Base-by-base conservation (phyloP, 179 eudicot genomes). In the Gypsophila paniculata region DNA sequence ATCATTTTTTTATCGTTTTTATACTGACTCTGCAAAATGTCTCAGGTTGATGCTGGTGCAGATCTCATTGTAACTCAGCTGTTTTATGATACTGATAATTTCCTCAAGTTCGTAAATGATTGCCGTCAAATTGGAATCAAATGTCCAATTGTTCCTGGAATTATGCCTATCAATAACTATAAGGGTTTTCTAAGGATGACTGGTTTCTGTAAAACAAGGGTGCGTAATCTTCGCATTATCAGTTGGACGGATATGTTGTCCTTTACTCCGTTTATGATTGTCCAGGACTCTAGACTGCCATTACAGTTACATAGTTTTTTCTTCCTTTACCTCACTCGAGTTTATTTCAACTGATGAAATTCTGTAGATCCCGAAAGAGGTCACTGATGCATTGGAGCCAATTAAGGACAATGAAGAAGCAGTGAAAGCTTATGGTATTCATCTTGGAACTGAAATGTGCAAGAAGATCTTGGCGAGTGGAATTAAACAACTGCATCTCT, bases 401-500 rank as follows among this genome's bases (percentile, higher is more conserved):
- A 94, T 91, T 70, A 90, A 94, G 85, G 99, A 94, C 82, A 94
- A 94, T 74, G 99, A 94, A 64, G 97, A 91, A 80, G 97, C 99
- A 76, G 97, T 94, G 65, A 94, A 80, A 82, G 91, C 91, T 48
- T 94, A 89, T 68, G 99, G 99, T 46, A 76, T 94, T 84, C 97
- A 94, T 87, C 93, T 87, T 54, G 99, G 90, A 80, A 94, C 99
- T 68, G 99, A 94, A 80, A 91, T 91, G 97, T 94, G 99, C 96
- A 94, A 88, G 95, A 94, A 90, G 85, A 91, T 94, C 76, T 52
- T 94, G 81, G 97, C 99, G 29, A 79, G 70, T 73, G 99, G 97
- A 71, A 94, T 91, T 60, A 91, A 81, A 73, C 87, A 89, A 65
- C 54, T 94, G 74, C 99, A 94, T 80, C 87, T 94, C 6, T 94